Percentiles rank a stretch among this genome's conserved stretches.
phyloP scores from a whole-genome alignment of 2,329 filamentous ascomycete species.

The Decorospora gaudefroyi region DNA sequence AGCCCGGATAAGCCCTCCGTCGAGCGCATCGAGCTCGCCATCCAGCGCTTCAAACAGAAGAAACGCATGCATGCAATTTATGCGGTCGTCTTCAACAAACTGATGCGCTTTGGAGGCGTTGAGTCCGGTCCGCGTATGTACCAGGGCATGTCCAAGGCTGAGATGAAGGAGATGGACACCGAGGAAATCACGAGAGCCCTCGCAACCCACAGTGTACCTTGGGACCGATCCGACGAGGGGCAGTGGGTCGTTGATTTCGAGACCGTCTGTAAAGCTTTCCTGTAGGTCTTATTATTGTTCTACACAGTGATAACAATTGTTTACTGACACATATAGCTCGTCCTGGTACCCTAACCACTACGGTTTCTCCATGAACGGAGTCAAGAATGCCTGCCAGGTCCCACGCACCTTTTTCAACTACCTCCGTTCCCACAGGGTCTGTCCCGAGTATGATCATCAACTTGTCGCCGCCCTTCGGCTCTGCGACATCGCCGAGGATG shows the following conservation, averaged over 20 bases:
- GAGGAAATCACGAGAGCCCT: conserved; percentile 67
- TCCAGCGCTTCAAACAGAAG: conserved; percentile 77
- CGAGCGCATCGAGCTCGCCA: conserved; percentile 81
- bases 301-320: background rate
- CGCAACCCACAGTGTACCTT: conserved; percentile 64
- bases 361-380: conserved; percentile 54
- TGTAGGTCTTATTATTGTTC: conserved; percentile 60
- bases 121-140: conserved; percentile 67
- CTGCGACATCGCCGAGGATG: conserved; percentile 68
- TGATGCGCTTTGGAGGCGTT: conserved; percentile 81
- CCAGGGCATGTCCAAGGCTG: conserved; percentile 63
- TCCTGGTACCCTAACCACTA: conserved; percentile 60
- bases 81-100: conserved; percentile 72
- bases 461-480: conserved; percentile 67
- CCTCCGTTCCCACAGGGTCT: conserved; percentile 80
- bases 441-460: conserved; percentile 74
- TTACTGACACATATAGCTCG: conserved; percentile 54
- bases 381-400: conserved; percentile 67
- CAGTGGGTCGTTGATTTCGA: conserved; percentile 81
- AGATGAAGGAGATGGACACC: conserved; percentile 64
- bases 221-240: conserved; percentile 55
- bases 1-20: conserved; percentile 52
- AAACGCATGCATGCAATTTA: conserved; percentile 72
- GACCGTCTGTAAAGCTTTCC: conserved; percentile 74
- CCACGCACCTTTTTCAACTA: conserved; percentile 90